Conservation (phyloP, 2,329 filamentous ascomycete species). For the Trichoderma asperellum region DNA sequence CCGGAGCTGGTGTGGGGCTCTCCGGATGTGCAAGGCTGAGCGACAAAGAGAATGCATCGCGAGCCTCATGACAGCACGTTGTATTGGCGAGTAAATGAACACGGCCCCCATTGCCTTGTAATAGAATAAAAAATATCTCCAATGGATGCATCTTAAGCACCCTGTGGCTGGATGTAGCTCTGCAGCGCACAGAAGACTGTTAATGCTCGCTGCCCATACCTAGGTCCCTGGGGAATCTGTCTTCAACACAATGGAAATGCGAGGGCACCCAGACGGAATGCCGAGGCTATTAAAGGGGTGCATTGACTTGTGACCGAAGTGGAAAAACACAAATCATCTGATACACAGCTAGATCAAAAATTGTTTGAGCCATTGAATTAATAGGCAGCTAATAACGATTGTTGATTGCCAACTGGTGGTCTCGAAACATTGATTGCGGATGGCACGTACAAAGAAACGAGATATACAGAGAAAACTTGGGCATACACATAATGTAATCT, state of each 20-base stretch:
- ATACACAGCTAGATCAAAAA: neutral
- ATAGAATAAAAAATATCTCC: neutral
- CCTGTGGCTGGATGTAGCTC: neutral
- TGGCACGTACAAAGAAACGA: too few relatives aligned
- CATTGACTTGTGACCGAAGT: neutral
- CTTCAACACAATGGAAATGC: neutral
- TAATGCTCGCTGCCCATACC: neutral
- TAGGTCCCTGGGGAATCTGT: neutral
- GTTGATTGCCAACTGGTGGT: too few relatives aligned
- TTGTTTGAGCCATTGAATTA: neutral
- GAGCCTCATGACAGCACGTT: neutral
- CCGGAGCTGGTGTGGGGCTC: conserved; percentile 33
- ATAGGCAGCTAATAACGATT: neutral
- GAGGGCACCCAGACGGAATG: neutral
- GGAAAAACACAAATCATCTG: neutral
- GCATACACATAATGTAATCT: too few relatives aligned
- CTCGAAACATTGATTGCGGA: too few relatives aligned
- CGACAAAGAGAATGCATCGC: neutral
- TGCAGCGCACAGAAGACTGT: neutral
- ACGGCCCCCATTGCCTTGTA: neutral
- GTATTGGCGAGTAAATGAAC: neutral
- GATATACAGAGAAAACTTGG: too few relatives aligned
- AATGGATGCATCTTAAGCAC: neutral
- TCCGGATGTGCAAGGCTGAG: neutral
- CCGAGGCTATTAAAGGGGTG: neutral